A percentile compares a stretch with the other conserved stretches of the same genome.
Evolutionary conservation across 176 grass and related monocot genomes (phyloP).

Genomic region (Elymus sibiricus): DNA sequence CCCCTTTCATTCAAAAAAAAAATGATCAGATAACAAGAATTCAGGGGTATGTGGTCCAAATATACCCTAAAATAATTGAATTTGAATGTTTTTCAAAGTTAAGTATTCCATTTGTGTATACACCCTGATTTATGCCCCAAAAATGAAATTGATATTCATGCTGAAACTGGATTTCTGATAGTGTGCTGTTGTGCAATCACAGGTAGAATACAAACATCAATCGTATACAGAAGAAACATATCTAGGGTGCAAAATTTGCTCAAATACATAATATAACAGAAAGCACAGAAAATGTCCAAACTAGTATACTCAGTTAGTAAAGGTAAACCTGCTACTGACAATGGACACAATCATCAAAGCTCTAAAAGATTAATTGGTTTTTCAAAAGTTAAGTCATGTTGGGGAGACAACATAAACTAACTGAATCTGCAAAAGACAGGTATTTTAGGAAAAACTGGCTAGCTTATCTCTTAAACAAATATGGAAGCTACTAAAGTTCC

Average conservation of each 20-base stretch:
- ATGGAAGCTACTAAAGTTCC: constrained; percentile 18
- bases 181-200: not conserved
- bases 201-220: not conserved
- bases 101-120: not conserved
- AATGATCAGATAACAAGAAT: not conserved
- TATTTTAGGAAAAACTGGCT: constrained; percentile 2
- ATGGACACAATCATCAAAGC: not conserved
- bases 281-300: not conserved
- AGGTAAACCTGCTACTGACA: not conserved
- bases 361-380: not conserved
- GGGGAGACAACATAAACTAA: constrained; percentile 30
- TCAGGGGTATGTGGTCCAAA: not conserved
- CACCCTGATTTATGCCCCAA: not conserved
- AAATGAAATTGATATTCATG: not conserved
- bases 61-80: not conserved
- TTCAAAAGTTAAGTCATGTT: not conserved
- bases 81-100: not conserved
- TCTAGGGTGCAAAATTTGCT: not conserved
- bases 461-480: not conserved
- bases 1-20: no score
- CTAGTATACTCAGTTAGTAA: not conserved
- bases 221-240: not conserved
- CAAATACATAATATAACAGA: not conserved
- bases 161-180: not conserved
- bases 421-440: constrained; percentile 34